phyloP scores from a whole-genome alignment of 2,329 filamentous ascomycete genomes.

The Colletotrichum neosansevieriae region DNA sequence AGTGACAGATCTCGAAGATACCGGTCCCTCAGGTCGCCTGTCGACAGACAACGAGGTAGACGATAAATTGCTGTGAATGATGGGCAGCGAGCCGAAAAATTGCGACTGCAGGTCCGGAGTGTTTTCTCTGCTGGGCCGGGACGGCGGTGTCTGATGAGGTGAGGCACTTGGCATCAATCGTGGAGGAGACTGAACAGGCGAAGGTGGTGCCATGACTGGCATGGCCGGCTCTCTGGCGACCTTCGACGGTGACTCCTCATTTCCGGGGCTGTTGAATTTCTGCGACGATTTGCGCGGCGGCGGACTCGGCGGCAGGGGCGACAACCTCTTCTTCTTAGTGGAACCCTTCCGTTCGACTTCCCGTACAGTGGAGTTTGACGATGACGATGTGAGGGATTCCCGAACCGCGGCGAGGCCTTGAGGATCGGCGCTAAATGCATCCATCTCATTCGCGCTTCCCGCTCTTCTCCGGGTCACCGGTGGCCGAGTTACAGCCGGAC shows the following conservation, averaged over 20 bases:
- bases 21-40: constrained; percentile 56
- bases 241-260: constrained; percentile 55
- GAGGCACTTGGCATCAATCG: constrained; percentile 46
- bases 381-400: constrained; percentile 79
- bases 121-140: constrained; percentile 76
- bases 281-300: constrained; percentile 73
- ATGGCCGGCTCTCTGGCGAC: constrained; percentile 46
- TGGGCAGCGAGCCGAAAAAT: constrained; percentile 61
- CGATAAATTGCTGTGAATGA: constrained; percentile 73
- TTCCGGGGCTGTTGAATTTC: constrained; percentile 58
- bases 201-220: constrained; percentile 42
- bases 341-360: constrained; percentile 58
- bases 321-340: constrained; percentile 58
- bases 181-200: constrained; percentile 42
- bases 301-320: constrained; percentile 68
- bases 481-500: constrained; percentile 67
- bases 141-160: constrained; percentile 59
- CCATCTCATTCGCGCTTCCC: constrained; percentile 66
- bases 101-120: constrained; percentile 72
- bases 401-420: constrained; percentile 74
- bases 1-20: constrained; percentile 50
- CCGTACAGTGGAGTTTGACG: constrained; percentile 76
- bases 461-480: constrained; percentile 70
- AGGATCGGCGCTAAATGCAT: constrained; percentile 59
- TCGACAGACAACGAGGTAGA: constrained; percentile 60